Base-by-base conservation (phyloP, 2,329 filamentous ascomycete species). In the Trichoderma semiorbis region DNA sequence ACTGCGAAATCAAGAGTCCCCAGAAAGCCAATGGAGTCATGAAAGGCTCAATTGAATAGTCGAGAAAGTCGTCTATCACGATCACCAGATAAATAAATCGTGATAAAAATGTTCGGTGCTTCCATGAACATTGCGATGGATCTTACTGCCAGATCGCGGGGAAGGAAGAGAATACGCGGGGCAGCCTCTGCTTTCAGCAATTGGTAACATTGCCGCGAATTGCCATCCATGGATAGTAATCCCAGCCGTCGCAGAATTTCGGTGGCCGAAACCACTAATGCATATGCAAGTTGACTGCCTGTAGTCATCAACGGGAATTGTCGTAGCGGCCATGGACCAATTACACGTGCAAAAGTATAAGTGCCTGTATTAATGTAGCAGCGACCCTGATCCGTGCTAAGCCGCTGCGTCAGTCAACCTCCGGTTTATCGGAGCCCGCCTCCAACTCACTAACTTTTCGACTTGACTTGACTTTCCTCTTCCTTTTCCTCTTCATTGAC, bases 391-490 rank as follows among this genome's bases (percentile, higher is more conserved):
- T 21, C 69, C 61, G 61, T 57, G 50, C 61, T 60, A 63, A 71
- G 58, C 50, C 69, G 69, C 61, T 62, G 55, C 26, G 43, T 67
- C 62, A 53, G 60, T 60, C 66, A 58, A 36, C 69, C 74, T 75
- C 74, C 74, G 74, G 72, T 73, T 57, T 63, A 63, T 75, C 74
- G 74, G 72, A 75, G 73, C 70, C 67, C 73, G 39, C 60, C 64
- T 50, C 55, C 36, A 24, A 32, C 60, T 58, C 53, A 68, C 67
- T 63, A 73, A 55, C 47, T 73, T 72, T 72, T 67, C 32, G 30
- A 28, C 39, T 53, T 72, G 60, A 43, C 21, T 10, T 34, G 62
- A 50, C 30, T 26, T 55, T 24, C 34, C 18, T 47, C 21, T 34
- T 66, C 57, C 34, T 32, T 11, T 55, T 24, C 34, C 18, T 47